phyloP scores from a whole-genome alignment of 345 rosid species.

The Pugionium cornutum region DNA sequence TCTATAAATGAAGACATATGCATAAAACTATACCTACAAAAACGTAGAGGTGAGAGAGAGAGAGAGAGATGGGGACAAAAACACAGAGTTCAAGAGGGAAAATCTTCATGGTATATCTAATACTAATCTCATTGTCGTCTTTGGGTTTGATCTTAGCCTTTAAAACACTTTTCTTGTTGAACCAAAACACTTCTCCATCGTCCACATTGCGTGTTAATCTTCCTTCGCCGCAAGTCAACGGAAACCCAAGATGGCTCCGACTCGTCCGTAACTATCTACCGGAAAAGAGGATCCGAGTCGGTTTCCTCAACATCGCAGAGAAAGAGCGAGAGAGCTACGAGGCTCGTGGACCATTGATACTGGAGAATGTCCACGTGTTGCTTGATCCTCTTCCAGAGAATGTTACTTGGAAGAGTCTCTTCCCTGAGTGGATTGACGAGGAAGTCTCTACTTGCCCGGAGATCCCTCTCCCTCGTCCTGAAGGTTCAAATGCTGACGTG shows the following conservation, averaged over 20 bases:
- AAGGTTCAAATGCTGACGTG: conserved; percentile 50
- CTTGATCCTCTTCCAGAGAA: conserved; percentile 44
- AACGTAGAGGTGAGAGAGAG: conserved; percentile 1
- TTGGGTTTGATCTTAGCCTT: conserved; percentile 40
- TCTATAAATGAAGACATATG: conserved; percentile 19
- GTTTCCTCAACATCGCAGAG: conserved; percentile 52
- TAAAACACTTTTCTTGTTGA: conserved; percentile 12
- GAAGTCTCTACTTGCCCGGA: conserved; percentile 58
- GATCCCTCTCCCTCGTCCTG: conserved; percentile 57
- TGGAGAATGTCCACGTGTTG: conserved; percentile 38
- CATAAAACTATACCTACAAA: not conserved
- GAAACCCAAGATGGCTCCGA: conserved; percentile 47
- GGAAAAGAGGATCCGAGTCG: conserved; percentile 48
- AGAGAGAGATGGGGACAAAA: conserved; percentile 45
- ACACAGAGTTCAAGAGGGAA: conserved; percentile 39
- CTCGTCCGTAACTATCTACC: conserved; percentile 39
- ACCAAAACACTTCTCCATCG: conserved; percentile 26
- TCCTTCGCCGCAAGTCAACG: conserved; percentile 8
- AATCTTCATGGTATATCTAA: conserved; percentile 44
- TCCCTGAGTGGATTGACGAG: conserved; percentile 80
- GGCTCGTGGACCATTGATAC: conserved; percentile 28
- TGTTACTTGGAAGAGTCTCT: conserved; percentile 58
- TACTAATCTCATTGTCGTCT: conserved; percentile 49
- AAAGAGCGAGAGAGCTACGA: conserved; percentile 16
- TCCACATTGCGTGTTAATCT: conserved; percentile 5